A percentile compares a stretch with the other conserved stretches of the same genome.
These are phyloP conservation scores for Aspergillus affinis DNA, from an alignment of 495 filamentous ascomycete species.

Conservation along the genomic window DNA sequence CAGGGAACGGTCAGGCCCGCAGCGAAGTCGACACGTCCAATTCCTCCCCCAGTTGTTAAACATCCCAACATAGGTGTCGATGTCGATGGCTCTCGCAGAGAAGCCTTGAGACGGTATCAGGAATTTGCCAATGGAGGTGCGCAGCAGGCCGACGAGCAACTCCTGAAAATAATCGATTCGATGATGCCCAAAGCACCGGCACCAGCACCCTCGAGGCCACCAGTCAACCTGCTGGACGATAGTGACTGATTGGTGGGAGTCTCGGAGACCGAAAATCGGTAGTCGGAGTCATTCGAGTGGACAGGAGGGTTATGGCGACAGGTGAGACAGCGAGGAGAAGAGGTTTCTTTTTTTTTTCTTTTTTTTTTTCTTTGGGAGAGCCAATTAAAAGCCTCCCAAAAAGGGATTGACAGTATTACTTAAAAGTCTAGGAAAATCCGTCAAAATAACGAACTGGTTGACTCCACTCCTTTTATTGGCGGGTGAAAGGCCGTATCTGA, in stretches of 20 bases:
- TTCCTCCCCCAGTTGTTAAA: background rate
- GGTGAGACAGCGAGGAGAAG: background rate
- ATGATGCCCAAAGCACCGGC: background rate
- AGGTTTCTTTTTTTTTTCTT: background rate
- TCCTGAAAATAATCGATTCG: constrained; percentile 12
- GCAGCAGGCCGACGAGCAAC: constrained; percentile 23
- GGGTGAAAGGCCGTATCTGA: too few species aligned
- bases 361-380: background rate
- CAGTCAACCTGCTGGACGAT: constrained; percentile 3
- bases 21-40: background rate
- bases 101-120: constrained; percentile 16
- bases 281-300: background rate
- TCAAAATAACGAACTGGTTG: background rate
- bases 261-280: background rate
- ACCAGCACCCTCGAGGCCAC: background rate
- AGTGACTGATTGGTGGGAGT: background rate
- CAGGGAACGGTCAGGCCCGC: background rate
- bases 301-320: background rate
- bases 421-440: background rate
- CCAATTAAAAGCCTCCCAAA: background rate
- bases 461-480: too few species aligned
- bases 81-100: background rate
- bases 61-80: background rate
- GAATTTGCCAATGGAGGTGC: constrained; percentile 27
- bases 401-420: background rate